Evolutionary conservation across 192 early-diverging fungal genomes (phyloP).

Genomic region (Coemansia sp.): DNA sequence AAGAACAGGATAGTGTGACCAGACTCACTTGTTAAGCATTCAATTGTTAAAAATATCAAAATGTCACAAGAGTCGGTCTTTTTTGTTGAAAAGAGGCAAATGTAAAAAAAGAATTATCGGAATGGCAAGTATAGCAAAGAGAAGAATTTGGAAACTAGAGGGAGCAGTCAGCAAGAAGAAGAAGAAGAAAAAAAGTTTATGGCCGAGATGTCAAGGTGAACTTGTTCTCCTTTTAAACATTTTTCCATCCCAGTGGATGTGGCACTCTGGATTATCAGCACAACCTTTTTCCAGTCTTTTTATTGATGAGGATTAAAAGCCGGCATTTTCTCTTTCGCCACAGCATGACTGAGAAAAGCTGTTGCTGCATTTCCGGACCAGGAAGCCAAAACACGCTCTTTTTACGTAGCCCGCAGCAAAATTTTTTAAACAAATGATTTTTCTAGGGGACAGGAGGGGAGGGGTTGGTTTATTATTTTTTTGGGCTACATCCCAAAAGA

Average conservation of each 20-base stretch:
- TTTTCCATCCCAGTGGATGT: neutral
- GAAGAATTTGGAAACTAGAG: neutral
- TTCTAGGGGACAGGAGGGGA: neutral
- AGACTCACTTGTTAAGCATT: neutral
- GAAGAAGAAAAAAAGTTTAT: neutral
- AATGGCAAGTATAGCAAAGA: neutral
- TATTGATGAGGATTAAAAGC: neutral
- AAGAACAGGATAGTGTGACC: neutral
- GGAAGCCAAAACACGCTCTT: neutral
- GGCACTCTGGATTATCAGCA: neutral
- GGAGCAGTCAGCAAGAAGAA: neutral
- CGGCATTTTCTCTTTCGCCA: neutral
- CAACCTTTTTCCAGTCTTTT: neutral
- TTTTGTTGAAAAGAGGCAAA: neutral
- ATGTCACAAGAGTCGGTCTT: neutral
- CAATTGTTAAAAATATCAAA: neutral
- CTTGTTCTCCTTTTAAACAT: neutral
- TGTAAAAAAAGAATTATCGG: slow-evolving; percentile 1
- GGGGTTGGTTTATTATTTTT: neutral
- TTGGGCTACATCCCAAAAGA: neutral
- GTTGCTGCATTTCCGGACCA: neutral
- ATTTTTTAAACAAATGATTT: neutral
- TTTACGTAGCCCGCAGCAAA: slow-evolving; percentile 3
- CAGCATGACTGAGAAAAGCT: neutral
- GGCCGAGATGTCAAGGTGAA: neutral